Evolutionary conservation across 169 alveolate species (phyloP).

Genomic region (Blepharisma undulans): DNA sequence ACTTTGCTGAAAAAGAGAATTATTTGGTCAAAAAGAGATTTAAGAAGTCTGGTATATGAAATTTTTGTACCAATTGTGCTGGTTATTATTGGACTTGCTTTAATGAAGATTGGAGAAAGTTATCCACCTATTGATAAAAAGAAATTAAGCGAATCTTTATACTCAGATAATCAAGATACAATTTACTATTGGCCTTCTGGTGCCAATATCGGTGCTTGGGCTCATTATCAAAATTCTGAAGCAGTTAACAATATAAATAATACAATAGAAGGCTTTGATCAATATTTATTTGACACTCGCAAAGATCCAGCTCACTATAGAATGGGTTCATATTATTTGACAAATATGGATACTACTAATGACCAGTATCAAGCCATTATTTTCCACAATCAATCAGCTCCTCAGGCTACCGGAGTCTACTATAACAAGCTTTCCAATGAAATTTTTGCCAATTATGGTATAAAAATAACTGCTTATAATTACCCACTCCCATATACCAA

Average conservation of each 20-base stretch:
- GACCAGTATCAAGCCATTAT: constrained; percentile 40
- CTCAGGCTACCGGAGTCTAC: constrained; percentile 49
- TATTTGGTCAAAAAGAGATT: constrained; percentile 43
- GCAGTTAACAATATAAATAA: neutral
- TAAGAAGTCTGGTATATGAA: constrained; percentile 48
- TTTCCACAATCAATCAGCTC: constrained; percentile 43
- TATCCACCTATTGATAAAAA: neutral
- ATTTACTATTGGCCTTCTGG: neutral
- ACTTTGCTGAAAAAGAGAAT: constrained; percentile 51
- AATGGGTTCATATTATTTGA: constrained; percentile 52
- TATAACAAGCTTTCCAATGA: neutral
- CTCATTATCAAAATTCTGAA: neutral
- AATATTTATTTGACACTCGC: neutral
- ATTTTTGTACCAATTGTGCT: constrained; percentile 53
- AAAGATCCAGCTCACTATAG: constrained; percentile 35
- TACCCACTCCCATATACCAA: constrained; percentile 15
- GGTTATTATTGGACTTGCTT: constrained; percentile 42
- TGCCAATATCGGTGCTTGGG: neutral
- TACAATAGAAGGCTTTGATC: neutral
- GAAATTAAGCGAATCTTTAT: no score
- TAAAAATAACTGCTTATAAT: neutral
- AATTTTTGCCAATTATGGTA: neutral
- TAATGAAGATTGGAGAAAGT: neutral
- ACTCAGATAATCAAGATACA: neutral
- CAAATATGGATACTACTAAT: constrained; percentile 40